phyloP scores from a whole-genome alignment of 805 yeast species.

The Maudiozyma saulgeensis region DNA sequence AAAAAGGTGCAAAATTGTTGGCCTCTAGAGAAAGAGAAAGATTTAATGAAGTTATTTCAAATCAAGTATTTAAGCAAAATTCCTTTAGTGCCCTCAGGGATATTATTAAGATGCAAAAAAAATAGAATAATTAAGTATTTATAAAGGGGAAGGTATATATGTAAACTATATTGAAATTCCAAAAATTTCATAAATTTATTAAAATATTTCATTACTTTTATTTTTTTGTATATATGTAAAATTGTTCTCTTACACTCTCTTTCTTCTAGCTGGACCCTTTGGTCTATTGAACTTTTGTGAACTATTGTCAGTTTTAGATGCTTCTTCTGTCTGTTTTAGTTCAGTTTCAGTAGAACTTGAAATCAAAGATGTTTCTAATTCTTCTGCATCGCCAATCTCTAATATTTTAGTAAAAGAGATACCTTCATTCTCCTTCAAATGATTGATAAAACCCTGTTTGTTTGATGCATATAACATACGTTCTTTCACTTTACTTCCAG shows the following conservation, averaged over 20 bases:
- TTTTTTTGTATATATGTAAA: not conserved
- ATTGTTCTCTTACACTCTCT: constrained; percentile 4
- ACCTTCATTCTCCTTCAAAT: constrained; percentile 33
- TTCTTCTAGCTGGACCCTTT: constrained; percentile 57
- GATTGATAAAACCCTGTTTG: constrained; percentile 48
- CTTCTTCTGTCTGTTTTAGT: constrained; percentile 25
- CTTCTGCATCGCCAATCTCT: constrained; percentile 68
- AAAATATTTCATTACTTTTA: not conserved
- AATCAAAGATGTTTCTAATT: constrained; percentile 42
- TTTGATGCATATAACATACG: constrained; percentile 89
- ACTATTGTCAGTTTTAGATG: constrained; percentile 9
- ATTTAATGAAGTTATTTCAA: constrained; percentile 49
- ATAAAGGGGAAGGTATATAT: not conserved
- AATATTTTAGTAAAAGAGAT: constrained; percentile 38
- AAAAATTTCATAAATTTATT: not conserved
- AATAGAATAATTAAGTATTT: not conserved
- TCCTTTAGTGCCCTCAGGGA: constrained; percentile 60
- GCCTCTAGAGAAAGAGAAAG: constrained; percentile 48
- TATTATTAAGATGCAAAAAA: constrained; percentile 37
- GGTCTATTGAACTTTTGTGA: constrained; percentile 45
- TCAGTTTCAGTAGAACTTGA: constrained; percentile 21
- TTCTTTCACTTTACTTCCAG: constrained; percentile 79
- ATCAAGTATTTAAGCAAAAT: constrained; percentile 43
- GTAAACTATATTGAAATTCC: not conserved
- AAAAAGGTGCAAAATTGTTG: constrained; percentile 44